Evolutionary conservation across 805 yeast genomes (phyloP).

Genomic region (Cyberlindnera euphorbiiphila): DNA sequence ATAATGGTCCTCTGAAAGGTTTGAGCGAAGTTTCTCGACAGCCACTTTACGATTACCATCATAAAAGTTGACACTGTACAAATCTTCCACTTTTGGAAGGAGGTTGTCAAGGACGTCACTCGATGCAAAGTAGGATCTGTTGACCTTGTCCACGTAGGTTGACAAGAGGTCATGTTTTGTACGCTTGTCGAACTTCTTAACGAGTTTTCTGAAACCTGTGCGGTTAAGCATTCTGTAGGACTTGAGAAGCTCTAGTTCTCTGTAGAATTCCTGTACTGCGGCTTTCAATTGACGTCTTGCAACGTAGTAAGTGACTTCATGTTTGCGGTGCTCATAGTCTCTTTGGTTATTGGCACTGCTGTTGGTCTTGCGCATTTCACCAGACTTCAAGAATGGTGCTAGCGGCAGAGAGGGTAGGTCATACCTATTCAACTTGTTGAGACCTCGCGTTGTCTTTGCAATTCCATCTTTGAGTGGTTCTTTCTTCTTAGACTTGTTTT

Average conservation of each 20-base stretch:
- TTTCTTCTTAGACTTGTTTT: conserved; percentile 18
- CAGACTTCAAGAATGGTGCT: conserved; percentile 20
- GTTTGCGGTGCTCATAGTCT: conserved; percentile 44
- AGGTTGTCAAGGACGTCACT: conserved; percentile 67
- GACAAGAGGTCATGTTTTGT: conserved; percentile 41
- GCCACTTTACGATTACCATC: conserved; percentile 64
- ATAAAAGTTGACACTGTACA: conserved; percentile 64
- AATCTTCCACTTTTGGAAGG: conserved; percentile 58
- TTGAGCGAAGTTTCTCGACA: conserved; percentile 61
- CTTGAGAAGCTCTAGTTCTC: conserved; percentile 64
- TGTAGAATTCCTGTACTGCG: conserved; percentile 69
- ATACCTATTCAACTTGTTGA: conserved; percentile 30
- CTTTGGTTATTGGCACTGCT: conserved; percentile 14
- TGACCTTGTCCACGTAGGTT: conserved; percentile 54
- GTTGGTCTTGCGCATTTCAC: not conserved
- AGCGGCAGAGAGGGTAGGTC: conserved; percentile 42
- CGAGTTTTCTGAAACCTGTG: conserved; percentile 84
- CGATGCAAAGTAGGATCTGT: conserved; percentile 52
- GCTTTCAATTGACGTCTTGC: conserved; percentile 66
- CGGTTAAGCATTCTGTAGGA: conserved; percentile 74
- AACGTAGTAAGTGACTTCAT: conserved; percentile 51
- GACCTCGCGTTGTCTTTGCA: conserved; percentile 14
- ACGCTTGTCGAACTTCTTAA: conserved; percentile 87
- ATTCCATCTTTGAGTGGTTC: conserved; percentile 16
- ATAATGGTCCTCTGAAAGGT: conserved; percentile 34